Conservation (phyloP, 768 basidiomycete species). For the Austroboletus festivus region DNA sequence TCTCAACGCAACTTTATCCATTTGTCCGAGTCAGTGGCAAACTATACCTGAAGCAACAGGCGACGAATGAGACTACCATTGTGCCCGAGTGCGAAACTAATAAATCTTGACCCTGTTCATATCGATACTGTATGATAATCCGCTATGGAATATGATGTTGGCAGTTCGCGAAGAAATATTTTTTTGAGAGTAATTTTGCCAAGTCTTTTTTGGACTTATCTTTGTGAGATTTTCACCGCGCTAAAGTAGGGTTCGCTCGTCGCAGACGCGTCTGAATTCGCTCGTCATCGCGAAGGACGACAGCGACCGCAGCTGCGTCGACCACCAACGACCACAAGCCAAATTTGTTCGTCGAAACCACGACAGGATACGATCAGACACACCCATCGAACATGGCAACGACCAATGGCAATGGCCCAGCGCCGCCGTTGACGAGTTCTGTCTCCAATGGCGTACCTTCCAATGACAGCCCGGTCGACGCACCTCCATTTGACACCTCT, state of each 20-base stretch:
- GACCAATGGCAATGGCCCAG: conserved; percentile 21
- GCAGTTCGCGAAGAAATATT: background rate
- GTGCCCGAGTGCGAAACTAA: no score
- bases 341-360: conserved; percentile 2
- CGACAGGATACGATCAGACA: conserved; percentile 6
- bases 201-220: conserved; percentile 15
- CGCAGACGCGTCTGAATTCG: conserved; percentile 18
- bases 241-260: conserved; percentile 2
- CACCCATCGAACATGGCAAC: conserved; percentile 15
- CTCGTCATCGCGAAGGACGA: conserved; percentile 24
- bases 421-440: conserved; percentile 29
- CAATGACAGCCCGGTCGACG: conserved; percentile 34
- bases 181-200: background rate
- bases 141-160: no score
- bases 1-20: no score
- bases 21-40: no score
- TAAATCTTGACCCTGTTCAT: no score
- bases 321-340: conserved; percentile 4
- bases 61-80: no score
- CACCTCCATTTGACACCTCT: conserved; percentile 59
- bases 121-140: no score
- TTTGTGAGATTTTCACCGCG: conserved; percentile 19
- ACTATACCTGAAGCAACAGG: no score
- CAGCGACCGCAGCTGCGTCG: conserved; percentile 12
- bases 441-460: conserved; percentile 26